Base-by-base conservation (phyloP, 768 basidiomycete species). In the Filobasidium wieringae region DNA sequence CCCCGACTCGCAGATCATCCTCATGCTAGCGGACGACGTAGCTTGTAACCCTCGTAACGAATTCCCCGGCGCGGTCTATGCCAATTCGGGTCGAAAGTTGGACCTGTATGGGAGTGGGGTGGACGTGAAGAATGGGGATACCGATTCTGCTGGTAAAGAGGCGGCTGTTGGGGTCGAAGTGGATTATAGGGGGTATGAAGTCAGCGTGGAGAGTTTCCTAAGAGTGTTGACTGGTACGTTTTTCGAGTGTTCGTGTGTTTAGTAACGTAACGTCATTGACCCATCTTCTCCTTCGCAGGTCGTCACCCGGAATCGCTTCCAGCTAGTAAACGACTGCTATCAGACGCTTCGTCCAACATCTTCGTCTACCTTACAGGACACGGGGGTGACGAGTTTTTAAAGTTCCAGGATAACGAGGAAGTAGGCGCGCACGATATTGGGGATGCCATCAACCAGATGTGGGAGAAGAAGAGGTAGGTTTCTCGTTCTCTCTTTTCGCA, bases 361-460 rank as follows among this genome's bases (percentile, higher is more conserved):
- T 96, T 97, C 69, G 83, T 99, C 19, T 97, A 95, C 74, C 87
- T 97, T 88, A 93, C 95, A 0, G 95, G 95, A 0, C 95, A 97
- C 65, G 95, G 95, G 12, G 95, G 95, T 0, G 87, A 93, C 66
- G 95, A 95, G 73, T 99, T 97, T 72, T 81, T 99, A 68, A 97
- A 99, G 72, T 97, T 99, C 73, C 95, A 99, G 70, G 95, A 99
- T 70, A 91, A 87, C 71, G 95, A 97, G 73, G 95, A 99, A 72
- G 89, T 97, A 66, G 89, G 87, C 58, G 90, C 93, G 0, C 89
- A 87, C 58, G 95, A 97, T 70, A 81, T 97, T n/a, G 93, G 93
- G 0, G 93, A 97, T 70, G 92, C 95, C 1, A 87, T 97, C 60
- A 90, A 90, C 72, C 92, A 96, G 75, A 99, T 99, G 93, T 91